Percentiles rank a stretch among this genome's conserved stretches.
Evolutionary conservation across 208 protist genomes (phyloP).

Genomic region (Leptomonas pyrrhocoris): DNA sequence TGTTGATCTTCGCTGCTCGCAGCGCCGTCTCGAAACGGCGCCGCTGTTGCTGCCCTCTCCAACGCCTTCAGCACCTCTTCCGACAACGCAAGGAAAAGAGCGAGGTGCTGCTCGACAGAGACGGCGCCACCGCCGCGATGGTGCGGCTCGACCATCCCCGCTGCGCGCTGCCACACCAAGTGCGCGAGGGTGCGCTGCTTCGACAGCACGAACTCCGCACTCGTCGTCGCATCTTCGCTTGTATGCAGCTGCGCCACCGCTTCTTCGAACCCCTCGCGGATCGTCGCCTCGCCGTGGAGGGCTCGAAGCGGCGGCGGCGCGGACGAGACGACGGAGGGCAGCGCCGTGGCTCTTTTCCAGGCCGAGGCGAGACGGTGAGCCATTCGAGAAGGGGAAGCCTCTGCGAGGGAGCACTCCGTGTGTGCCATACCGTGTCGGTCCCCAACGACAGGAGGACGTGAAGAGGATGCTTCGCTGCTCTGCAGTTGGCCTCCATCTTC

Average conservation of each 20-base stretch:
- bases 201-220: not conserved
- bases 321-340: not conserved
- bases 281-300: not conserved
- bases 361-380: not conserved
- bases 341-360: not conserved
- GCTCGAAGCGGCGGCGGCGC: not conserved
- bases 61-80: constrained; percentile 2
- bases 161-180: not conserved
- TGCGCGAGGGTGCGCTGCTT: not conserved
- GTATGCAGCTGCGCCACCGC: not conserved
- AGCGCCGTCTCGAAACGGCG: not conserved
- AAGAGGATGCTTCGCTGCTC: no score
- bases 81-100: constrained; percentile 1
- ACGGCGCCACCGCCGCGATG: no score
- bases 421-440: no score
- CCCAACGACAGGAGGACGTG: no score
- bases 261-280: not conserved
- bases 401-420: no score
- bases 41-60: not conserved
- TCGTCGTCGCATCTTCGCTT: not conserved
- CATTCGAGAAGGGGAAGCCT: not conserved
- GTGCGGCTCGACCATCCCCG: not conserved
- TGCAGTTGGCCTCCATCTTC: no score
- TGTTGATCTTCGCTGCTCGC: not conserved
- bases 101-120: not conserved